Base-by-base conservation (phyloP, 495 filamentous ascomycete genomes). In the Astrothelium macrocarpum region DNA sequence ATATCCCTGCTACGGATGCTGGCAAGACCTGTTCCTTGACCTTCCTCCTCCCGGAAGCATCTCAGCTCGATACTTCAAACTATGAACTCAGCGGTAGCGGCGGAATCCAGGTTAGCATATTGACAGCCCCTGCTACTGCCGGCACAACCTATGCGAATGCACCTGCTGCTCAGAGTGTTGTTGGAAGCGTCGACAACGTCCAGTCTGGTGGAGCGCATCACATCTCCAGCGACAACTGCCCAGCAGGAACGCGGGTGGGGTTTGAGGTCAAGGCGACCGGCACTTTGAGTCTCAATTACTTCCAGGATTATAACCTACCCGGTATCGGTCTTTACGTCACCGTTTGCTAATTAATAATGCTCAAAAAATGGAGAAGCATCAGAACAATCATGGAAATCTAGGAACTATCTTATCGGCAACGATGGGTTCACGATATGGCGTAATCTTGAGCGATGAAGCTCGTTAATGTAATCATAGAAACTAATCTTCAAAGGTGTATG, bases 11-110 rank as follows among this genome's bases (percentile, higher is more conserved):
- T 0, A 70, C 71, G 12, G 76, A 82, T 69, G 70, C 76, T 43
- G 81, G 78, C 56, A 82, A 83, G 73, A 86, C 77, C 0, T 91
- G 88, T 73, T 77, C 77, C 34, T 79, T 89, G 9, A 72, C 87
- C 60, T 89, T 91, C 78, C 75, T 87, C 42, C 82, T 89, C 73
- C 87, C 88, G 5, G 63, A 74, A 59, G 70, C 76, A 63, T 62
- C 74, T 7, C 70, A 84, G 32, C 79, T 85, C 31, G 70, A 77
- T 65, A 84, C 84, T 11, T 84, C 82, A 0, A 74, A 78, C 14
- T 87, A 76, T 71, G 82, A 73, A 63, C 75, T 87, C 67, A 80
- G 77, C 16, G 85, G 84, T 20, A 76, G 80, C 26, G 73, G 73
- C 5, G 72, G 70, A 25, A 70, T 75, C 25, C 53, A 20, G 23